A percentile compares a stretch with the other conserved stretches of the same genome.
Conservation (phyloP, 805 yeast species). For the Yarrowia deformans region DNA sequence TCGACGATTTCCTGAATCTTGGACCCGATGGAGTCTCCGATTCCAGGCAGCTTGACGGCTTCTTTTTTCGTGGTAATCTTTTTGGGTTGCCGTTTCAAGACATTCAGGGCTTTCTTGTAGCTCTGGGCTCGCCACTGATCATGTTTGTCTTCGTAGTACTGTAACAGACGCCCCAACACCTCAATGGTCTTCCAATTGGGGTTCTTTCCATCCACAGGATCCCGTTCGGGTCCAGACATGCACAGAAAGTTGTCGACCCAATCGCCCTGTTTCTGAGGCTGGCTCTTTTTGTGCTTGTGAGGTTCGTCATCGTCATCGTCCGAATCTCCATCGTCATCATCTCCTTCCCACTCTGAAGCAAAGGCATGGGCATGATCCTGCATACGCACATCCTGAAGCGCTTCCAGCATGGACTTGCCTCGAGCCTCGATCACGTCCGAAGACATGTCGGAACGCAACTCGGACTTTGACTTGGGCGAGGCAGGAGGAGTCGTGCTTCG, state of each 20-base stretch:
- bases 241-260: constrained; percentile 39
- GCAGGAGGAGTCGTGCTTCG: constrained; percentile 33
- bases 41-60: constrained; percentile 53
- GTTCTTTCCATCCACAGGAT: constrained; percentile 13
- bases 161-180: constrained; percentile 49
- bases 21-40: constrained; percentile 54
- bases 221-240: constrained; percentile 19
- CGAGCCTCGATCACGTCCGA: neutral
- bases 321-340: neutral
- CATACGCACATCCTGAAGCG: constrained; percentile 23
- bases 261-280: constrained; percentile 20
- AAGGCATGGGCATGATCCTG: constrained; percentile 24
- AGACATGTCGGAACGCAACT: constrained; percentile 6
- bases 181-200: constrained; percentile 51
- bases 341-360: constrained; percentile 14
- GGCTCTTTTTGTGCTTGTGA: constrained; percentile 12
- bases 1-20: constrained; percentile 58
- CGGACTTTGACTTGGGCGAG: constrained; percentile 19
- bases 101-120: constrained; percentile 56
- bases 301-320: constrained; percentile 5
- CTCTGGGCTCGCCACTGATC: constrained; percentile 54
- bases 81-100: constrained; percentile 47
- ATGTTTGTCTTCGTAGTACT: constrained; percentile 50
- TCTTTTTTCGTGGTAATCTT: constrained; percentile 52
- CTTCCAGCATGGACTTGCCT: constrained; percentile 31